phyloP scores from a whole-genome alignment of 2,329 filamentous ascomycete genomes.

The Penicillium olsonii region DNA sequence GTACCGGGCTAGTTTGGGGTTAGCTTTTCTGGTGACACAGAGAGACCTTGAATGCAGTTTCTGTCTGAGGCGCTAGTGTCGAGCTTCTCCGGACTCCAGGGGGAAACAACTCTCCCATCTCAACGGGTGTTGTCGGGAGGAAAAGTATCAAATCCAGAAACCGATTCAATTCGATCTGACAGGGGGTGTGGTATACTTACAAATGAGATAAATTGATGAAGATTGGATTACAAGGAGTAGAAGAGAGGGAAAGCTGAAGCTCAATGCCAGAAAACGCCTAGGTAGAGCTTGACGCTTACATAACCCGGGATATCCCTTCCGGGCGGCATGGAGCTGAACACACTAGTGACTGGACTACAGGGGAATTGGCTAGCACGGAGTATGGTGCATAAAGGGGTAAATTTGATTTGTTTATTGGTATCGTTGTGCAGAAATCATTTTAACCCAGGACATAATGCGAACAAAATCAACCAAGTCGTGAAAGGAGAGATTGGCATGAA shows the following conservation, averaged over 20 bases:
- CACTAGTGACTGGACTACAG: background rate
- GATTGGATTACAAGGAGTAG: slow-evolving; percentile 15
- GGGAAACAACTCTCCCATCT: background rate
- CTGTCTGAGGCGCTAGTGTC: slow-evolving; percentile 15
- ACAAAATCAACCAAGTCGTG: background rate
- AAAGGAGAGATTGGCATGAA: background rate
- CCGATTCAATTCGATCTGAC: background rate
- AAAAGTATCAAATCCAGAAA: background rate
- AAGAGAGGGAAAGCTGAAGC: slow-evolving; percentile 25
- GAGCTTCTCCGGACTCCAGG: slow-evolving; percentile 11
- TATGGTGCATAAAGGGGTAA: background rate
- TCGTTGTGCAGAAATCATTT: background rate
- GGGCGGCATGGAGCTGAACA: background rate
- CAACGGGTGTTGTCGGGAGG: background rate
- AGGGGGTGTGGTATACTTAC: slow-evolving; percentile 16
- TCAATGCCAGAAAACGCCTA: slow-evolving; percentile 23
- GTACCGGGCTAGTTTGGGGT: slow-evolving; percentile 25
- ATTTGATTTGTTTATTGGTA: background rate
- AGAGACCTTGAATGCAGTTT: slow-evolving; percentile 19
- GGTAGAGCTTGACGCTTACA: slow-evolving; percentile 22
- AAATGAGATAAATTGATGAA: slow-evolving; percentile 17
- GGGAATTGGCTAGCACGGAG: background rate
- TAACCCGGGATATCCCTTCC: slow-evolving; percentile 14
- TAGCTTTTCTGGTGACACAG: slow-evolving; percentile 23
- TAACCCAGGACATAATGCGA: background rate